Evolutionary conservation across 2,329 filamentous ascomycete species (phyloP).

Genomic region (Mollisia scopiformis): DNA sequence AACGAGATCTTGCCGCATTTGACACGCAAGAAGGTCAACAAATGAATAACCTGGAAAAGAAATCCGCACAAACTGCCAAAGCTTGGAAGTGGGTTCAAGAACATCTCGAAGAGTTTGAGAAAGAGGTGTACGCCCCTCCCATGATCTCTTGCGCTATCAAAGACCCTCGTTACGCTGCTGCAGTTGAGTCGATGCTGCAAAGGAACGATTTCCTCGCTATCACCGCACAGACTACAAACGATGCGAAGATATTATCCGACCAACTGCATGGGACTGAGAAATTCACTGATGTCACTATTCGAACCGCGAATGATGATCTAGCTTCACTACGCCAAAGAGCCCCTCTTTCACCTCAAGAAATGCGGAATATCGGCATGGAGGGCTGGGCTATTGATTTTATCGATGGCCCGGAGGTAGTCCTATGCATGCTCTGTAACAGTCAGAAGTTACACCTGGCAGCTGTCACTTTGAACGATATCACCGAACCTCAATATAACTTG

Average conservation of each 20-base stretch:
- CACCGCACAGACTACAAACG: conserved; percentile 74
- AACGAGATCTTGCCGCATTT: conserved; percentile 59
- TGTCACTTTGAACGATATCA: conserved; percentile 65
- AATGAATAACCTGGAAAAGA: conserved; percentile 61
- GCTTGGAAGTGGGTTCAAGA: conserved; percentile 84
- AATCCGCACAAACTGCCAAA: conserved; percentile 64
- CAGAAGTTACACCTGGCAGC: conserved; percentile 70
- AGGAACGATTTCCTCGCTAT: conserved; percentile 61
- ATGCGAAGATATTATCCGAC: conserved; percentile 74
- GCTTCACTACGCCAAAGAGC: conserved; percentile 47
- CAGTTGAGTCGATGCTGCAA: conserved; percentile 60
- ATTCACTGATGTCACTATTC: conserved; percentile 72
- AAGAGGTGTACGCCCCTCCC: conserved; percentile 67
- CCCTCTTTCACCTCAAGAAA: conserved; percentile 55
- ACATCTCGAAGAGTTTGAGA: conserved; percentile 64
- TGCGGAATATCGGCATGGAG: conserved; percentile 68
- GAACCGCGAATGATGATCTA: conserved; percentile 56
- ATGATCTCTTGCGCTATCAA: conserved; percentile 67
- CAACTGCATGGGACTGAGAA: conserved; percentile 65
- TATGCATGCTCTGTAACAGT: conserved; percentile 85
- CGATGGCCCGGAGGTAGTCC: conserved; percentile 77
- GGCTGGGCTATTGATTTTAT: conserved; percentile 80
- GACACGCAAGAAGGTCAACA: conserved; percentile 78
- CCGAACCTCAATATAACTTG: conserved; percentile 67
- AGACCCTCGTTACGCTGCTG: conserved; percentile 58